phyloP scores from a whole-genome alignment of 352 stramenopile species.

The Phytophthora citrophthora region DNA sequence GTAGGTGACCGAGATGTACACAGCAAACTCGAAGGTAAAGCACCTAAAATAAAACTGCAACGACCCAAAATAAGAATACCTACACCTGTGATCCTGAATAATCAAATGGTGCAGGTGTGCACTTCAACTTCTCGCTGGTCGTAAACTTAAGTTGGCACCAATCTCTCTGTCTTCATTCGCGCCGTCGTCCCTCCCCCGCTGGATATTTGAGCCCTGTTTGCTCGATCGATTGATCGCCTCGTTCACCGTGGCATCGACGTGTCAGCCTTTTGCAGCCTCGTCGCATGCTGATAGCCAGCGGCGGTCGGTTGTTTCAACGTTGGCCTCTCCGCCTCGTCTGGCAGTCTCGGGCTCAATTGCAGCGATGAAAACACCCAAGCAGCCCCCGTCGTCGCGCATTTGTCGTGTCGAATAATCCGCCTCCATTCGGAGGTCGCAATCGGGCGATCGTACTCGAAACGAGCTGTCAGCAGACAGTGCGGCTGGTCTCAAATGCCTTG shows the following conservation, averaged over 20 bases:
- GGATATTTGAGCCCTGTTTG: constrained; percentile 18
- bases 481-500: not conserved
- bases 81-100: not conserved
- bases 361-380: constrained; percentile 10
- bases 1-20: constrained; percentile 1
- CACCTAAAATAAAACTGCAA: too few relatives aligned
- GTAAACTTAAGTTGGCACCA: constrained; percentile 4
- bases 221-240: not conserved
- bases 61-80: too few relatives aligned
- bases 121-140: constrained; percentile 38
- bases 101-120: constrained; percentile 8
- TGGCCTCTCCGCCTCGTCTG: constrained; percentile 25
- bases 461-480: constrained; percentile 22
- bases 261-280: constrained; percentile 11
- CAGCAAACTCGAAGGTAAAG: too few relatives aligned
- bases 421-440: constrained; percentile 14
- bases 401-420: constrained; percentile 15
- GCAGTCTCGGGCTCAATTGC: constrained; percentile 1
- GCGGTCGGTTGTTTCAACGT: constrained; percentile 22
- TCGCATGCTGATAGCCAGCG: constrained; percentile 18
- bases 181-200: constrained; percentile 4
- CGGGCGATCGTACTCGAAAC: constrained; percentile 1
- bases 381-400: constrained; percentile 8
- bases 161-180: constrained; percentile 4
- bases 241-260: constrained; percentile 16